These are phyloP conservation scores for Dryadomyces quercus-mongolicae DNA, from an alignment of 2,329 filamentous ascomycete genomes.

Conservation along the genomic window DNA sequence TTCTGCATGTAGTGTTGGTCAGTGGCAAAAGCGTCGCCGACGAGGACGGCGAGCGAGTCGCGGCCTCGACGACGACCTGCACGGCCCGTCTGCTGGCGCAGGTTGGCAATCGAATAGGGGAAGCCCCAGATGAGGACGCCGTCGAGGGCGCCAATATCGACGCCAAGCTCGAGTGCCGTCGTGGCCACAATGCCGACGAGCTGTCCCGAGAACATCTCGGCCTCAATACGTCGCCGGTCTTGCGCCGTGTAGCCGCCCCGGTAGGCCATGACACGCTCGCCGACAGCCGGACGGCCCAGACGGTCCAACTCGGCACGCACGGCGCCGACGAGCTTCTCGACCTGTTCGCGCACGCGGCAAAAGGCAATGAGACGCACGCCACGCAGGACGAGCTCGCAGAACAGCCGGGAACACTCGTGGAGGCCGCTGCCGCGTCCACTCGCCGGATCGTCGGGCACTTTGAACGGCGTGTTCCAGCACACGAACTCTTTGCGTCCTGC, in stretches of 20 bases:
- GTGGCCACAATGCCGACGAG: slow-evolving; percentile 89
- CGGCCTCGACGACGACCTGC: slow-evolving; percentile 84
- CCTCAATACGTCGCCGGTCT: slow-evolving; percentile 78
- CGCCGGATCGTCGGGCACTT: slow-evolving; percentile 74
- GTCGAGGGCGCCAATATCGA: slow-evolving; percentile 90
- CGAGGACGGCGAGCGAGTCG: slow-evolving; percentile 79
- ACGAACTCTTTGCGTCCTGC: slow-evolving; percentile 88
- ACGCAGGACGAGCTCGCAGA: slow-evolving; percentile 78
- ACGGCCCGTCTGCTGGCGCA: slow-evolving; percentile 87
- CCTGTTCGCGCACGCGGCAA: slow-evolving; percentile 76
- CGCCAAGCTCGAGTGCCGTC: slow-evolving; percentile 81
- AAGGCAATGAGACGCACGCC: slow-evolving; percentile 91
- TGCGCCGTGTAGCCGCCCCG: slow-evolving; percentile 89
- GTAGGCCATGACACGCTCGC: slow-evolving; percentile 82
- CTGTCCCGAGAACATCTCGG: slow-evolving; percentile 94
- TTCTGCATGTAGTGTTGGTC: slow-evolving; percentile 98
- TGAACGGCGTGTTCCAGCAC: slow-evolving; percentile 92
- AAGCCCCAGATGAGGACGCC: slow-evolving; percentile 92
- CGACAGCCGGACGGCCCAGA: slow-evolving; percentile 63
- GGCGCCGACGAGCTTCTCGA: slow-evolving; percentile 70
- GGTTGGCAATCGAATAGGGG: slow-evolving; percentile 87
- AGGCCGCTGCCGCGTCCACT: slow-evolving; percentile 77
- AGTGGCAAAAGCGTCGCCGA: slow-evolving; percentile 80
- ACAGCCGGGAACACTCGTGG: slow-evolving; percentile 76
- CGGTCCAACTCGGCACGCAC: slow-evolving; percentile 65